Base-by-base conservation (phyloP, 202 grass and related monocot species). In the Eragrostis tef region DNA sequence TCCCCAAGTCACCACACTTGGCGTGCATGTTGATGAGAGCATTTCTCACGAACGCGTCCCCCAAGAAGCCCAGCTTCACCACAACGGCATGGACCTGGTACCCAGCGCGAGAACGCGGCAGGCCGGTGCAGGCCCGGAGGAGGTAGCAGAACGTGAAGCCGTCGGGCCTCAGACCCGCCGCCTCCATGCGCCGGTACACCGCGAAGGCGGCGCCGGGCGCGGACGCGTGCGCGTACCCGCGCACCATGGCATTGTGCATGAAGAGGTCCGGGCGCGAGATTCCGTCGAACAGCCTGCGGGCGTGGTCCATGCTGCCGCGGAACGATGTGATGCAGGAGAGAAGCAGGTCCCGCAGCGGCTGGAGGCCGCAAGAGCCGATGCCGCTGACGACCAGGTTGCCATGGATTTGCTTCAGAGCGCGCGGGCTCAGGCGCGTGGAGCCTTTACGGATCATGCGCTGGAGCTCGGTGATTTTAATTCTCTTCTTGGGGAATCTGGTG, bases 171-270 rank as follows among this genome's bases (percentile, higher is more conserved):
- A 83, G 56, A 9, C 25, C 0, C 0, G 25, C 48, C 20, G 21
- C 15, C 60, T 26, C 43, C 52, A 75, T 82, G 58, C 60, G 67
- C 0, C 22, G 19, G 68, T 82, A 91, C 64, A 83, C 1, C 6
- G 21, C 16, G 46, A 82, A 78, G 2, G 89, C 69, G 1, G n/a
- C n/a, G 2, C n/a, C 39, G 8, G 85, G 73, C 13, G 19, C 61
- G 15, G 44, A 21, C 15, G 44, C 24, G 27, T 88, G 78, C 10
- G 86, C 69, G 64, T 78, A 68, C 16, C 86, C 74, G 9, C 63
- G 78, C 0, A 88, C n/a, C 83, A 91, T 72, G 79, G 86, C 51
- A 29, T 88, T 88, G 70, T 85, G 87, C 75, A 86, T 83, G 64
- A 88, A 88, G 48, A 88, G 64, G 82, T 91, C 83, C 27, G 79